phyloP scores from a whole-genome alignment of 805 yeast species.

The Alloascoidea africana region DNA sequence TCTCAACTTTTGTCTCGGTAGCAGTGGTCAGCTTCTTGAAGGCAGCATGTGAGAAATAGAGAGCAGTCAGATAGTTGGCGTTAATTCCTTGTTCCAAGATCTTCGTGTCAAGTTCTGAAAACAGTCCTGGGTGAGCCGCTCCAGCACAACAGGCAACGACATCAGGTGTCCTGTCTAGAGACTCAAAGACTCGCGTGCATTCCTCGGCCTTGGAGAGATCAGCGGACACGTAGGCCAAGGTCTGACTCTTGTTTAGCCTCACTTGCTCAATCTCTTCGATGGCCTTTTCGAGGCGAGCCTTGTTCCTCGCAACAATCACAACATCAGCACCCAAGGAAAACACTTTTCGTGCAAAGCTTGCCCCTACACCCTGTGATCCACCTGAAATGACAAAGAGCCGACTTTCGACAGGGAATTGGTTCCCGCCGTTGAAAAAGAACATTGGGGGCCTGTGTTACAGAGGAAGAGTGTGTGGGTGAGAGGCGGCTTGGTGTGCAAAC shows the following conservation, averaged over 20 bases:
- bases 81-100: slow-evolving; percentile 49
- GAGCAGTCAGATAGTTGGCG: slow-evolving; percentile 59
- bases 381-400: slow-evolving; percentile 65
- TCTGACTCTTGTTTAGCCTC: slow-evolving; percentile 17
- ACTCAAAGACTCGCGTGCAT: slow-evolving; percentile 29
- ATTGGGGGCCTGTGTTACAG: not conserved
- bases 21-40: slow-evolving; percentile 16
- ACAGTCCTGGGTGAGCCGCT: slow-evolving; percentile 62
- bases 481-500: too few relatives aligned
- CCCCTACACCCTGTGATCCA: slow-evolving; percentile 90
- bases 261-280: slow-evolving; percentile 25
- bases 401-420: not conserved
- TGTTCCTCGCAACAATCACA: slow-evolving; percentile 66
- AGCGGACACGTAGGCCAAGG: slow-evolving; percentile 32
- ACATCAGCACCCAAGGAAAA: slow-evolving; percentile 45
- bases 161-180: slow-evolving; percentile 38
- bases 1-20: slow-evolving; percentile 9
- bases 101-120: slow-evolving; percentile 43
- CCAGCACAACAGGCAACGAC: slow-evolving; percentile 82
- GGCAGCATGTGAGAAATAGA: slow-evolving; percentile 56
- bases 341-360: slow-evolving; percentile 50
- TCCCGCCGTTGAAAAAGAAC: not conserved
- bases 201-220: slow-evolving; percentile 47
- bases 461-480: not conserved
- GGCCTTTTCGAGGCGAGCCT: slow-evolving; percentile 35